These are phyloP conservation scores for Thelonectria olida DNA, from an alignment of 2,329 filamentous ascomycete genomes.

Conservation along the genomic window DNA sequence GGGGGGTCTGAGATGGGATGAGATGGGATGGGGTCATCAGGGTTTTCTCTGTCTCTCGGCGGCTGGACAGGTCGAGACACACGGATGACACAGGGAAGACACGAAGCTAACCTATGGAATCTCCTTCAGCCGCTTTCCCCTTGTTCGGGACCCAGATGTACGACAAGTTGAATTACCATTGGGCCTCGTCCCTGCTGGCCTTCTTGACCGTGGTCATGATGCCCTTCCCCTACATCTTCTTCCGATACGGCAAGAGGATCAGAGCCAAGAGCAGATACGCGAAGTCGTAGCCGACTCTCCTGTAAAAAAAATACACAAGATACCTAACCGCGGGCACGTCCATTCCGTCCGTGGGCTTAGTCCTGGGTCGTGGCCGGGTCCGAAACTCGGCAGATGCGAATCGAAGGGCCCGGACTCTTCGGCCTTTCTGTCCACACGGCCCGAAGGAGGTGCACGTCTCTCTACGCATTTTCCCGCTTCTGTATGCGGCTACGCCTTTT, in stretches of 20 bases:
- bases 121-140: constrained; percentile 71
- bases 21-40: neutral
- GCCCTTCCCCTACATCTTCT: constrained; percentile 72
- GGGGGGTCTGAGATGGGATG: constrained; percentile 1
- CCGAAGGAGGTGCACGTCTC: neutral
- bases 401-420: neutral
- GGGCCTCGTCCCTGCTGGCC: constrained; percentile 70
- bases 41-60: neutral
- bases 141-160: constrained; percentile 82
- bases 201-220: constrained; percentile 70
- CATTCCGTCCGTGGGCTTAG: neutral
- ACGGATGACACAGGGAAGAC: neutral
- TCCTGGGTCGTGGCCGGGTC: neutral
- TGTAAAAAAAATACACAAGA: too few relatives aligned
- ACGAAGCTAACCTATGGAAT: constrained; percentile 21
- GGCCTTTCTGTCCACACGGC: neutral
- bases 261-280: constrained; percentile 65
- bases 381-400: constrained; percentile 14
- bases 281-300: constrained; percentile 33
- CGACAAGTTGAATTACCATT: constrained; percentile 72
- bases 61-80: neutral
- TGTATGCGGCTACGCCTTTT: neutral
- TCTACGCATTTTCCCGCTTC: neutral
- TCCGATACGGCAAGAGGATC: constrained; percentile 67
- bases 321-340: neutral